These are phyloP conservation scores for Nyctanthes arbortristis DNA, from an alignment of 257 asterid species.

Conservation along the genomic window DNA sequence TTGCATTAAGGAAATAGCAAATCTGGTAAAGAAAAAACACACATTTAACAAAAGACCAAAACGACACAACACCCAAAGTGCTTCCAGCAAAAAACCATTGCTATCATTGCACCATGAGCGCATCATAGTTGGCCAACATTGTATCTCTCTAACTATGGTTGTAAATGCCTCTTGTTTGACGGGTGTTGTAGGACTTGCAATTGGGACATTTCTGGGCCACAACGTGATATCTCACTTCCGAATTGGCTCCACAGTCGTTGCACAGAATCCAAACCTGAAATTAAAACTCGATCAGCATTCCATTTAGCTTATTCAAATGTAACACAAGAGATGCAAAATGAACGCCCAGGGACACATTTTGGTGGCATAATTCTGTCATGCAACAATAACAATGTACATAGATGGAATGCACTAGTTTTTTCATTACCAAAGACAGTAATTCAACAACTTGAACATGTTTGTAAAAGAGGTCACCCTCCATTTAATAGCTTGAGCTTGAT, in stretches of 20 bases:
- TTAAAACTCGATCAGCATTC: neutral
- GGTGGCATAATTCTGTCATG: neutral
- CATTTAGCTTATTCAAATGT: neutral
- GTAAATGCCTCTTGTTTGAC: slow-evolving; percentile 48
- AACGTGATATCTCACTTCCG: slow-evolving; percentile 58
- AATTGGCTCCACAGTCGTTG: slow-evolving; percentile 64
- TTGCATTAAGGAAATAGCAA: no score
- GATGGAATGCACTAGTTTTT: neutral
- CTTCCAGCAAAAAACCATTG: neutral
- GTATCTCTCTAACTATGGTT: slow-evolving; percentile 14
- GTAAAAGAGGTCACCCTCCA: no score
- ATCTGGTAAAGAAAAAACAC: no score
- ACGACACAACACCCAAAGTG: slow-evolving; percentile 3
- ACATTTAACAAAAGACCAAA: no score
- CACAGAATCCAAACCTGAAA: slow-evolving; percentile 69
- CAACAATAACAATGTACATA: neutral
- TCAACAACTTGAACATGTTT: neutral
- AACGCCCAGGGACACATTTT: neutral
- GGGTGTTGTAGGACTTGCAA: slow-evolving; percentile 74
- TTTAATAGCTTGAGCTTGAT: neutral
- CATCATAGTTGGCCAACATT: neutral
- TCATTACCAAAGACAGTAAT: no score
- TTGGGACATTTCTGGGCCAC: slow-evolving; percentile 63
- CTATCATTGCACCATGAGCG: slow-evolving; percentile 2
- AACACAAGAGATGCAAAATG: no score